phyloP scores from a whole-genome alignment of 495 filamentous ascomycete species.

The Annulohypoxylon nitens region DNA sequence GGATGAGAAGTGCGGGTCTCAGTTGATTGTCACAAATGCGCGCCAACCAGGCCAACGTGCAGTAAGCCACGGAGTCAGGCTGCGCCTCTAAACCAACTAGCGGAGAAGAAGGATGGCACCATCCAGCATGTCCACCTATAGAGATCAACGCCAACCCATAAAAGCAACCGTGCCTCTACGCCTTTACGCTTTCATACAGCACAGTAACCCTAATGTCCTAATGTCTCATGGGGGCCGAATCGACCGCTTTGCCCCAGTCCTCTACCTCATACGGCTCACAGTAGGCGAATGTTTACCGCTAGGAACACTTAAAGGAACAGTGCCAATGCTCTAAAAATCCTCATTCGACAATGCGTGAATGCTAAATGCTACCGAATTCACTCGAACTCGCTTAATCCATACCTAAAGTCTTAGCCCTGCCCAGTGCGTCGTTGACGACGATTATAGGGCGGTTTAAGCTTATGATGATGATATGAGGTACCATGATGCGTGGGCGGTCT shows the following conservation, averaged over 20 bases:
- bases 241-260: slow-evolving; percentile 15
- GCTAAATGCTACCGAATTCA: slow-evolving; percentile 2
- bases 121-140: slow-evolving; percentile 30
- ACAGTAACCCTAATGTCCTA: slow-evolving; percentile 8
- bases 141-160: slow-evolving; percentile 35
- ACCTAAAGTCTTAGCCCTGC: neutral
- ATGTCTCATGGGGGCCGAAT: slow-evolving; percentile 14
- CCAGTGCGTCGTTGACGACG: slow-evolving; percentile 21
- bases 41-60: slow-evolving; percentile 39
- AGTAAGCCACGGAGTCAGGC: slow-evolving; percentile 38
- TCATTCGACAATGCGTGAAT: neutral
- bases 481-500: slow-evolving; percentile 21
- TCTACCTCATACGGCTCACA: neutral
- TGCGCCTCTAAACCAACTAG: slow-evolving; percentile 38
- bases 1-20: slow-evolving; percentile 41
- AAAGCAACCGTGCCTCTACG: slow-evolving; percentile 14
- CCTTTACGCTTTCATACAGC: slow-evolving; percentile 18
- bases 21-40: slow-evolving; percentile 40
- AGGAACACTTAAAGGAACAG: slow-evolving; percentile 25
- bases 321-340: slow-evolving; percentile 24
- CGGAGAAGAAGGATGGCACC: slow-evolving; percentile 41
- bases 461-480: slow-evolving; percentile 21
- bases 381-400: slow-evolving; percentile 5
- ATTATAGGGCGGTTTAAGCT: slow-evolving; percentile 8
- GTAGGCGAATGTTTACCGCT: slow-evolving; percentile 3